phyloP scores from a whole-genome alignment of 768 basidiomycete genomes.

The Leccinum variicolor region DNA sequence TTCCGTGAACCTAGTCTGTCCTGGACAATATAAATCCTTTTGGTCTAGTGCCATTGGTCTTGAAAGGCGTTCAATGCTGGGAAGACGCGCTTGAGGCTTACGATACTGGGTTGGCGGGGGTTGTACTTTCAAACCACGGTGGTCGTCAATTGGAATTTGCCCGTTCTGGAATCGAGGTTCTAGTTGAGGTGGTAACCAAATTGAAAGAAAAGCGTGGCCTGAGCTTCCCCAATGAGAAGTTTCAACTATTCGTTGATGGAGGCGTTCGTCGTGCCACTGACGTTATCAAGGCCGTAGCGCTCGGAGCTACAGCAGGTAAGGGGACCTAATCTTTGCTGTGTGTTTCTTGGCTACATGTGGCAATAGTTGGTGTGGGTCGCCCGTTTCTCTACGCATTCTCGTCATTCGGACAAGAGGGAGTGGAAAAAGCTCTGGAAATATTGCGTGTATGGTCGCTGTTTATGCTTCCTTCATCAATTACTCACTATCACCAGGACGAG shows the following conservation, averaged over 20 bases:
- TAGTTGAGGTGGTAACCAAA: slow-evolving; percentile 77
- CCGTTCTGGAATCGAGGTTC: slow-evolving; percentile 86
- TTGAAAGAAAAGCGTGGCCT: slow-evolving; percentile 65
- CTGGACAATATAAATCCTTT: slow-evolving; percentile 1
- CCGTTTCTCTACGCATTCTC: slow-evolving; percentile 89
- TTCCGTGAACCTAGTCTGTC: slow-evolving; percentile 4
- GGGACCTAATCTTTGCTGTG: neutral
- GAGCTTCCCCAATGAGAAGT: slow-evolving; percentile 70
- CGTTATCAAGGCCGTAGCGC: slow-evolving; percentile 81
- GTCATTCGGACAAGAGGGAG: slow-evolving; percentile 84
- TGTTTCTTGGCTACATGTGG: slow-evolving; percentile 8
- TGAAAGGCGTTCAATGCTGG: slow-evolving; percentile 90
- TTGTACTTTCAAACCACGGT: slow-evolving; percentile 87
- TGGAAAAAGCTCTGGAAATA: slow-evolving; percentile 79
- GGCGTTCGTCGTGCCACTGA: slow-evolving; percentile 91
- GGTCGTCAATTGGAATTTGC: slow-evolving; percentile 78
- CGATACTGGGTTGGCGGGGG: slow-evolving; percentile 67
- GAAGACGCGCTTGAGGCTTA: slow-evolving; percentile 88
- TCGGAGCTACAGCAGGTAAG: slow-evolving; percentile 83
- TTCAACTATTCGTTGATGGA: slow-evolving; percentile 92
- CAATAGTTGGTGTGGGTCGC: slow-evolving; percentile 72
- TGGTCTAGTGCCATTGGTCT: slow-evolving; percentile 73
- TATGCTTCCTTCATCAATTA: neutral
- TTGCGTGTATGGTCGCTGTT: slow-evolving; percentile 49
- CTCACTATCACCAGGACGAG: slow-evolving; percentile 62